phyloP scores from a whole-genome alignment of 108 stramenopile genomes.

The Aurantiochytrium sp. region DNA sequence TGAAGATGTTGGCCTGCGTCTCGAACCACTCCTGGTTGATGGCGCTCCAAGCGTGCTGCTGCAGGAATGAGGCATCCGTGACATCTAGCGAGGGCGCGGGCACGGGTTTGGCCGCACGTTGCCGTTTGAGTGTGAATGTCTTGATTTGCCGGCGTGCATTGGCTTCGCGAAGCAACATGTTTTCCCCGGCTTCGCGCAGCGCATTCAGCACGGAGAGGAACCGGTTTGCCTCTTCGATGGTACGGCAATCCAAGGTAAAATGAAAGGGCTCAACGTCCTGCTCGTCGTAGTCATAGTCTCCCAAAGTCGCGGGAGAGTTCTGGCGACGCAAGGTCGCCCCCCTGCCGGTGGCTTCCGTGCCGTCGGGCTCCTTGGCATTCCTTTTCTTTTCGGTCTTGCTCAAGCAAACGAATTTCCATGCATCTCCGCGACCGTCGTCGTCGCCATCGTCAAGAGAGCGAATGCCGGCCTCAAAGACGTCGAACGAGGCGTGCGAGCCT shows the following conservation, averaged over 20 bases:
- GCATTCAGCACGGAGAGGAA: neutral
- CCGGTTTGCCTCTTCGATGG: neutral
- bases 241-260: neutral
- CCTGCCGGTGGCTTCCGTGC: too few species aligned
- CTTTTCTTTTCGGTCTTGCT: too few species aligned
- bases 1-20: neutral
- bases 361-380: too few species aligned
- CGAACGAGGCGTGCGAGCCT: neutral
- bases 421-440: neutral
- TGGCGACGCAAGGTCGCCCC: too few species aligned
- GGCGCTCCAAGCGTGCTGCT: neutral
- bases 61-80: neutral
- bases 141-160: neutral
- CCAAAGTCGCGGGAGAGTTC: too few species aligned
- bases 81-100: neutral
- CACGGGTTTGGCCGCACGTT: neutral
- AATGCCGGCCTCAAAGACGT: neutral
- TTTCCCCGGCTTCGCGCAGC: neutral
- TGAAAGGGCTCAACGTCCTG: neutral
- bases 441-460: neutral
- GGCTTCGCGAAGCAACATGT: neutral
- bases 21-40: neutral
- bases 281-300: neutral
- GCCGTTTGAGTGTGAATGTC: neutral
- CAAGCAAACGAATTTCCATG: neutral